Evolutionary conservation across 768 basidiomycete genomes (phyloP), one percentile per base, ranked within the genome.

Genomic region (Calocybe cyanea): DNA sequence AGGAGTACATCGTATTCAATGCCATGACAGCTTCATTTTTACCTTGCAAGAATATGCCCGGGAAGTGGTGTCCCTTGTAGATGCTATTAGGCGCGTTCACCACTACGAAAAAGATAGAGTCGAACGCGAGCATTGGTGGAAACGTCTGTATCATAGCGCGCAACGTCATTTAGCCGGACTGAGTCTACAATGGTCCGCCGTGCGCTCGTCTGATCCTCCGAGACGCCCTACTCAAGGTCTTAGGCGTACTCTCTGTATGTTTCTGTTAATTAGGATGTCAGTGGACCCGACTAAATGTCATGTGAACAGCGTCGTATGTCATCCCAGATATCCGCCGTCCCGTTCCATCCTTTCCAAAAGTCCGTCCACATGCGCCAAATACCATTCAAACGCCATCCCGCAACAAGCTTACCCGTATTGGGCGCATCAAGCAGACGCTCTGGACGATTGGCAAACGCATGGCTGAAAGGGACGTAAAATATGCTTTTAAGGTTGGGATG

Each of bases 1-100:
- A 6, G 25, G 25, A 28, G 11, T 28, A 11, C 5, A 6, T 11
- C 25, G 6, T 28, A 28, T 28, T 11, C 25, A 28, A 6, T 32
- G 32, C 4, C 15, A 21, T 24, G 13, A 21, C 51, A 96, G 93
- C 70, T 97, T 95, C 66, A 87, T 96, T 52, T 99, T 97, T 65
- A 95, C 92, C 0, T 63, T 97, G 35, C 92, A 99, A 65, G 96
- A 98, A 60, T 97, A 97, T 60, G 79, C 90, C 7, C 72, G 77
- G 47, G 95, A 98, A 63, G 64, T 95, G 41, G 71, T 86, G 24
- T 81, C 80, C 15, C 78, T 98, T 9, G 76, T 90, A 0, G 89
- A 93, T 59, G 84, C 89, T 7, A 88, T 97, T 75, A 74, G 81
- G 41, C 74, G 84, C 45, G 83, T 97, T 37, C 85, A 87, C 44